phyloP scores from a whole-genome alignment of 306 rosid species.

The Pyrus bretschneideri region DNA sequence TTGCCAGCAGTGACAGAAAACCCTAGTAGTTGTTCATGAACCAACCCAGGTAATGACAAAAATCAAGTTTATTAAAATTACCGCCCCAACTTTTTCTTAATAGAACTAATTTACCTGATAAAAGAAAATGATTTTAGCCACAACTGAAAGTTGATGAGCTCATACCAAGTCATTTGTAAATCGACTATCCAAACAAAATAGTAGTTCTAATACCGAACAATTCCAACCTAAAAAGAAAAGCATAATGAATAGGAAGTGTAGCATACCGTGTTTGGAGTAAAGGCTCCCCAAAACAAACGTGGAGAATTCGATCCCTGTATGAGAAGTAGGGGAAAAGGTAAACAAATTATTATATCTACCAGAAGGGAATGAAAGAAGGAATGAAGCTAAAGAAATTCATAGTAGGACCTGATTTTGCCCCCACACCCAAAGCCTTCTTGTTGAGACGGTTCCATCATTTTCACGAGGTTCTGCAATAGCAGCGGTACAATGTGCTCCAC shows the following conservation, averaged over 20 bases:
- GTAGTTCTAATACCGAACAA: not conserved
- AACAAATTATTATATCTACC: conserved; percentile 2
- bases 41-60: not conserved
- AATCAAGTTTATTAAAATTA: not conserved
- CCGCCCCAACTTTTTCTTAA: not conserved
- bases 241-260: not conserved
- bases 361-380: not conserved
- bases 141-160: not conserved
- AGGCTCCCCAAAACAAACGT: conserved; percentile 83
- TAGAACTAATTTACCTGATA: not conserved
- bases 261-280: conserved; percentile 63
- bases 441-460: conserved; percentile 60
- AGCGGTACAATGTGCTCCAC: conserved; percentile 95
- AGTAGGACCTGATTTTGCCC: conserved; percentile 81
- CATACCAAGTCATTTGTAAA: not conserved
- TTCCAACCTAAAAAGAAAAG: not conserved
- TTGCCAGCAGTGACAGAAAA: not conserved
- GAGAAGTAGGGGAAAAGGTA: conserved; percentile 1
- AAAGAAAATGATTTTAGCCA: not conserved
- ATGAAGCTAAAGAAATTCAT: not conserved
- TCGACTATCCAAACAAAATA: not conserved
- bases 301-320: conserved; percentile 84
- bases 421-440: conserved; percentile 91
- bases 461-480: conserved; percentile 79
- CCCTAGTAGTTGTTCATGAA: not conserved